Conservation (phyloP, 2,329 filamentous ascomycete species). For the Ophiostoma piceae region DNA sequence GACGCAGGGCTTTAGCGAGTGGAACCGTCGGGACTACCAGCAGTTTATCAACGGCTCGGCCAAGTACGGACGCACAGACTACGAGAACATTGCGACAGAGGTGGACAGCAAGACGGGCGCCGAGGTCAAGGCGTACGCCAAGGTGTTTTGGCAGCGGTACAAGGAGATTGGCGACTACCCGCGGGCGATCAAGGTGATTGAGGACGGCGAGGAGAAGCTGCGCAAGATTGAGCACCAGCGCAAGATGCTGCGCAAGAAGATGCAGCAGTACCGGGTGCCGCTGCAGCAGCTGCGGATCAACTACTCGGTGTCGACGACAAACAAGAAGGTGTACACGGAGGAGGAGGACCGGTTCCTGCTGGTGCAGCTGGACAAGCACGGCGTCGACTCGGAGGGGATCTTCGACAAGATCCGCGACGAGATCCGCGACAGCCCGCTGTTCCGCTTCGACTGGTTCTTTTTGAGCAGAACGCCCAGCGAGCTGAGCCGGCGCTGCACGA, state of each 20-base stretch:
- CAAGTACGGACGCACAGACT: slow-evolving; percentile 83
- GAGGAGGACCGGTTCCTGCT: slow-evolving; percentile 95
- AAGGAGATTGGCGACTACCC: slow-evolving; percentile 82
- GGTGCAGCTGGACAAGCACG: slow-evolving; percentile 86
- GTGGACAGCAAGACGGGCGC: slow-evolving; percentile 82
- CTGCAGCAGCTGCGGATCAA: slow-evolving; percentile 98
- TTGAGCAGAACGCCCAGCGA: slow-evolving; percentile 89
- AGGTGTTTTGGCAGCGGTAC: slow-evolving; percentile 95
- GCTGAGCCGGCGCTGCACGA: slow-evolving; percentile 86
- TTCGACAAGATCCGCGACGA: slow-evolving; percentile 96
- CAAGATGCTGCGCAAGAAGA: slow-evolving; percentile 90
- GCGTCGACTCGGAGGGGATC: slow-evolving; percentile 82
- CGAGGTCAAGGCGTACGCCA: slow-evolving; percentile 86
- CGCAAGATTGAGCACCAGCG: slow-evolving; percentile 87
- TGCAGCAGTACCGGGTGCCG: slow-evolving; percentile 93
- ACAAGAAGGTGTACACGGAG: slow-evolving; percentile 99
- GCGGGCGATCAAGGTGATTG: slow-evolving; percentile 84
- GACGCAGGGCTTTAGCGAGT: slow-evolving; percentile 80
- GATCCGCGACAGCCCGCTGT: slow-evolving; percentile 87
- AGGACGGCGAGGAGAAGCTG: slow-evolving; percentile 85
- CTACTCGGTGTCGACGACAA: slow-evolving; percentile 97
- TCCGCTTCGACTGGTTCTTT: slow-evolving; percentile 99
- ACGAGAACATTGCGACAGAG: slow-evolving; percentile 77
- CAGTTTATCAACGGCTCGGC: slow-evolving; percentile 95
- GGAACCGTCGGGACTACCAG: slow-evolving; percentile 97